Conservation (phyloP, 306 rosid species). For the Potentilla sterilis region DNA sequence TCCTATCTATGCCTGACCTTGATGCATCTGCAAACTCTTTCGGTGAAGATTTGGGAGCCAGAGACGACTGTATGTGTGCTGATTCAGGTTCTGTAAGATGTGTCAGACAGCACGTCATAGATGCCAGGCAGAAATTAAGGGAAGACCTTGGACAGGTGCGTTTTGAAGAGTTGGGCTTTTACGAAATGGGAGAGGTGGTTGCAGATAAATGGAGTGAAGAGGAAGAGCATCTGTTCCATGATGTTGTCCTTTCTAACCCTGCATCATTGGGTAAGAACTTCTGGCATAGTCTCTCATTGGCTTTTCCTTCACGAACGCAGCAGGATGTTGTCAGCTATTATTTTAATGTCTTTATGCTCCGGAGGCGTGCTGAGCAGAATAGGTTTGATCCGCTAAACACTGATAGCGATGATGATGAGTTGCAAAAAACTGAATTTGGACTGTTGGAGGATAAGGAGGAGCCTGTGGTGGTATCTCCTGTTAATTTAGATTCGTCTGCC, state of each 20-base stretch:
- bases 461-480: conserved; percentile 35
- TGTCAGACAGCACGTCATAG: conserved; percentile 30
- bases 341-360: conserved; percentile 39
- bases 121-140: conserved; percentile 31
- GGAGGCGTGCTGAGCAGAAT: conserved; percentile 37
- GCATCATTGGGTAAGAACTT: conserved; percentile 35
- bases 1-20: conserved; percentile 30
- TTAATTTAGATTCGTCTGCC: conserved; percentile 20
- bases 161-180: conserved; percentile 34
- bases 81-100: conserved; percentile 37
- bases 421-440: conserved; percentile 28
- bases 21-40: conserved; percentile 20
- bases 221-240: conserved; percentile 32
- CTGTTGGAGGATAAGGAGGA: conserved; percentile 21
- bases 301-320: conserved; percentile 29
- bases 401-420: conserved; percentile 42
- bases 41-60: conserved; percentile 15
- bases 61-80: conserved; percentile 28
- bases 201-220: conserved; percentile 30
- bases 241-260: conserved; percentile 35
- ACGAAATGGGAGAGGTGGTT: conserved; percentile 45
- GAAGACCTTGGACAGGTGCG: conserved; percentile 26
- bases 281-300: conserved; percentile 26
- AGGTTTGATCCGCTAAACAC: conserved; percentile 28
- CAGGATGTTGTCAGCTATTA: conserved; percentile 41